Percentiles rank a stretch among this genome's conserved stretches.
These are phyloP conservation scores for Malus sieversii DNA, from an alignment of 306 rosid species.

Conservation along the genomic window DNA sequence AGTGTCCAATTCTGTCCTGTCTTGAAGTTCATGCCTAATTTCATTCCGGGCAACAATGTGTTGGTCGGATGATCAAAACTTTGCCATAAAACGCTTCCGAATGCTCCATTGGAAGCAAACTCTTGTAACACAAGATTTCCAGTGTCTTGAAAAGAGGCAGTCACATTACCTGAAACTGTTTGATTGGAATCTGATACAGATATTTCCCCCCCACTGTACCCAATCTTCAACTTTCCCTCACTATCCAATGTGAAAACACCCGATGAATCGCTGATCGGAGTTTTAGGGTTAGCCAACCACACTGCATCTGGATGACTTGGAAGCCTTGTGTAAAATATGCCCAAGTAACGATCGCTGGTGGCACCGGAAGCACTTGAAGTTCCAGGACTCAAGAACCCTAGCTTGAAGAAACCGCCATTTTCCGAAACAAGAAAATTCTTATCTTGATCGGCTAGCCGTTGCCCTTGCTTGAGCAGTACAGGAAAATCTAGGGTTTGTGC, in stretches of 20 bases:
- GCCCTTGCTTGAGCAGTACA: slow-evolving; percentile 8
- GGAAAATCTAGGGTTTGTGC: background rate
- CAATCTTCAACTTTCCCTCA: slow-evolving; percentile 14
- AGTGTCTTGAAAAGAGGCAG: background rate
- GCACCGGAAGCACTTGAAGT: background rate
- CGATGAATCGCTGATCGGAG: slow-evolving; percentile 6
- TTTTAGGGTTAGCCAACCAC: slow-evolving; percentile 18
- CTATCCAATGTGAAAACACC: slow-evolving; percentile 1
- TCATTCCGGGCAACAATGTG: slow-evolving; percentile 21
- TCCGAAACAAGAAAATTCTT: slow-evolving; percentile 1
- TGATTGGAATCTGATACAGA: background rate
- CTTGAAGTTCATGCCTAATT: slow-evolving; percentile 10
- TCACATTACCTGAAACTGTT: slow-evolving; percentile 13
- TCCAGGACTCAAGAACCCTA: slow-evolving; percentile 22
- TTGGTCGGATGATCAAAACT: slow-evolving; percentile 7
- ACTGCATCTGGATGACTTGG: slow-evolving; percentile 20
- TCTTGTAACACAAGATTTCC: slow-evolving; percentile 19
- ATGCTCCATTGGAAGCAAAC: background rate
- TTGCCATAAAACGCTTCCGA: slow-evolving; percentile 15
- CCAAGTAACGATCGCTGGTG: slow-evolving; percentile 9
- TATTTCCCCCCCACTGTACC: slow-evolving; percentile 1
- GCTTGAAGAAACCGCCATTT: slow-evolving; percentile 5
- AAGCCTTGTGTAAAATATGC: slow-evolving; percentile 17
- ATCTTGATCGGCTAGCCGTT: background rate
- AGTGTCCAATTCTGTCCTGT: slow-evolving; percentile 13